These are phyloP conservation scores for Colletotrichum tabaci DNA, from an alignment of 2,329 filamentous ascomycete species.

Conservation along the genomic window DNA sequence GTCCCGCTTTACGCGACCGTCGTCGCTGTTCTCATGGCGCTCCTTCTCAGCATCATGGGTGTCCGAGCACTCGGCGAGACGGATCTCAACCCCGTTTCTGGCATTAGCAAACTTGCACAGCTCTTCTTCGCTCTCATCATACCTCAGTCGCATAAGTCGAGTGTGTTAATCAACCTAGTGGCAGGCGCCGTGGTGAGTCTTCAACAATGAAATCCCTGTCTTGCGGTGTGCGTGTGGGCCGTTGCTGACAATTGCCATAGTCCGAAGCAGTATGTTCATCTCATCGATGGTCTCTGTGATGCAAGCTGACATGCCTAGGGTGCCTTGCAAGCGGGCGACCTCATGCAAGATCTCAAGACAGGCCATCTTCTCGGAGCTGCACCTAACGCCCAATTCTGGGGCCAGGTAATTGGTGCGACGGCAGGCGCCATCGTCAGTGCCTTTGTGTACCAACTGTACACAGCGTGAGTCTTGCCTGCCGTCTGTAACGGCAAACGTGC, in stretches of 20 bases:
- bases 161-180: conserved; percentile 94
- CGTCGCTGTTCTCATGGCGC: conserved; percentile 86
- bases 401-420: conserved; percentile 91
- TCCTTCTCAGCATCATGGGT: conserved; percentile 83
- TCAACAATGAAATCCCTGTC: not conserved
- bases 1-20: conserved; percentile 85
- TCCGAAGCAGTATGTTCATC: conserved; percentile 57
- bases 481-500: not conserved
- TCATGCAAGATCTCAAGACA: conserved; percentile 98
- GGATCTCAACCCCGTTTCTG: conserved; percentile 95
- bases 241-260: conserved; percentile 44
- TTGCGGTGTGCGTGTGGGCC: not conserved
- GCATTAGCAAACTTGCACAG: conserved; percentile 96
- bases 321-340: conserved; percentile 93
- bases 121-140: conserved; percentile 94
- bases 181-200: conserved; percentile 82
- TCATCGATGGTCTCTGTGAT: not conserved
- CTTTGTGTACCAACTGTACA: conserved; percentile 90
- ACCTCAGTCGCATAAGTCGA: conserved; percentile 83
- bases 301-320: conserved; percentile 57
- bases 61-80: conserved; percentile 83
- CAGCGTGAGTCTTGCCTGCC: conserved; percentile 59
- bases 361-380: conserved; percentile 93
- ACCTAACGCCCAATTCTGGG: conserved; percentile 96
- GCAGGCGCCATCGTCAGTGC: conserved; percentile 90